Evolutionary conservation across 176 grass and related monocot species (phyloP), one percentile per base, ranked within the genome.

Genomic region (Guadua angustifolia): DNA sequence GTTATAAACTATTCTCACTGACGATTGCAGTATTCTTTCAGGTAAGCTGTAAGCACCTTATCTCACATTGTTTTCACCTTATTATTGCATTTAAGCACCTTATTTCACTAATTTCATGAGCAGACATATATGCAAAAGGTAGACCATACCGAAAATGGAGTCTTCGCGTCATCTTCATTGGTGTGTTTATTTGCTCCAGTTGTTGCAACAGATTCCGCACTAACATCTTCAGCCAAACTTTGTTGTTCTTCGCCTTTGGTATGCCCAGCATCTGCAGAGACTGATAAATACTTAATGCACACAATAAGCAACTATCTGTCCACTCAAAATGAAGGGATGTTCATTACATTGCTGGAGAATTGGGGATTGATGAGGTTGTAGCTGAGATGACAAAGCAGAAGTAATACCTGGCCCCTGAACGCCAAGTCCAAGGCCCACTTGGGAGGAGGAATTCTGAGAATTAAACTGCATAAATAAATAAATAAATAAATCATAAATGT

Each of bases 161-260:
- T 86, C 78, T 94, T 95, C 1, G 87, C 53, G 39, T 94, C 93
- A 86, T 96, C 93, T 84, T 99, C 97, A 84, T 61, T 89, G 19
- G 66, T 90, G 35, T 90, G 78, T 81, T 95, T 98, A 74, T 88
- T 94, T 25, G 84, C 26, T 88, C 79, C 88, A 49, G 93, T 73
- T 85, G 70, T 76, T 57, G 66, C 55, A 66, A 68, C 74, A 79
- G 89, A 60, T 83, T 99, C 92, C 10, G 66, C 71, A 51, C 53
- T 88, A 76, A 56, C 69, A 75, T 99, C 93, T 75, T 96, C 97
- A 75, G 89, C 69, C 36, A 90, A 83, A 78, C 43, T 64, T 71
- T 81, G 77, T 69, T 88, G 93, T 21, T 95, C 91, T 21, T 99
- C 93, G 49, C 79, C 75, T 86, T 92, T 95, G n/a, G 79, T 67